Base-by-base conservation (phyloP, 352 stramenopile genomes). In the Globisporangium uncinulatum region DNA sequence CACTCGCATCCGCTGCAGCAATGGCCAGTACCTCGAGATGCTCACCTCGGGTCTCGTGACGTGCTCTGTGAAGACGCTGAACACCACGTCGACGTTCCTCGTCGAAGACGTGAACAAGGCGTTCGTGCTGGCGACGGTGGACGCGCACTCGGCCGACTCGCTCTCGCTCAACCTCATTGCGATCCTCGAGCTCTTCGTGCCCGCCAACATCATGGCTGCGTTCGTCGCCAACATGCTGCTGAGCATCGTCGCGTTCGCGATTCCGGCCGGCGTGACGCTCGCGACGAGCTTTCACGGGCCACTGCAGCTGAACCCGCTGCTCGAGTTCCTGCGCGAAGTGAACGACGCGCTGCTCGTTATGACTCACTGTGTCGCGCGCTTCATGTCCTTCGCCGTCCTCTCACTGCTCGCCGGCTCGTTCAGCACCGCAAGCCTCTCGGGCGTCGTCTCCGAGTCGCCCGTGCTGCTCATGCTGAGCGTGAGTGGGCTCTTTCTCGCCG, bases 291-390 rank as follows among this genome's bases (percentile, higher is more conserved):
- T 90, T 63, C 73, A 87, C 60, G 81, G 79, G 0, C 80, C n/a
- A n/a, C 66, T 85, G 17, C 71, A 83, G 24, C 71, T 90, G 53
- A 89, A 92, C 74, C 79, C 81, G 49, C 55, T 94, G 21, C 66
- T 94, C 19, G 77, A 92, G 53, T 88, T 94, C 62, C 74, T 92
- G 15, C 68, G 81, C 14, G 78, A 94, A 34, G 65, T 92, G 21
- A 90, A 94, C 59, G 76, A 87, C 61, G 83, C 79, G 51, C 76
- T 94, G 36, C 69, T 90, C 44, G 76, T 76, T 48, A 94, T 94
- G 77, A 69, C 74, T n/a, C 72, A 86, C 51, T 87, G 70, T 70
- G 71, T 94, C 41, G 73, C 90, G 42, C 69, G 68, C 58, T 89
- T 90, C 66, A 89, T n/a, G n/a, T n/a, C n/a, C n/a, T n/a, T n/a